phyloP scores from a whole-genome alignment of 2,329 filamentous ascomycete genomes.

The Epichloe hybrida region DNA sequence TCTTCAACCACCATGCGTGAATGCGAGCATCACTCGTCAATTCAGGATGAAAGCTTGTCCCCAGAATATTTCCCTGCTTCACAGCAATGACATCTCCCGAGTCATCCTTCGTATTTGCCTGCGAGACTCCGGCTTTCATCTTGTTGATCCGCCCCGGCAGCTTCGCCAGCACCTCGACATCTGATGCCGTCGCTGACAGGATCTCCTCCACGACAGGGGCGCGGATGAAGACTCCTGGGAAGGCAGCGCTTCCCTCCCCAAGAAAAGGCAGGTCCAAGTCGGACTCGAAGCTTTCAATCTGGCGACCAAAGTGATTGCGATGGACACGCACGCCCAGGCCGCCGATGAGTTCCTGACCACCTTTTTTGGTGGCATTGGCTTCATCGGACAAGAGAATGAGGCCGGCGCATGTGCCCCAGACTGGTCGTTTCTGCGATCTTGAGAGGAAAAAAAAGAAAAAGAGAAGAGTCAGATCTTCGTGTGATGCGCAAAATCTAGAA shows the following conservation, averaged over 20 bases:
- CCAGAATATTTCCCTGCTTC: constrained; percentile 79
- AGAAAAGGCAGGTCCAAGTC: constrained; percentile 63
- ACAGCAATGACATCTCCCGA: constrained; percentile 77
- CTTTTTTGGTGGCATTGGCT: constrained; percentile 77
- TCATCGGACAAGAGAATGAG: constrained; percentile 81
- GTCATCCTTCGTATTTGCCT: constrained; percentile 25
- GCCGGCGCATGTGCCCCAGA: constrained; percentile 94
- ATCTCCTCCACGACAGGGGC: constrained; percentile 86
- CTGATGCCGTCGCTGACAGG: constrained; percentile 28
- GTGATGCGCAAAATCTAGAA: too few relatives aligned
- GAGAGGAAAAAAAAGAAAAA: neutral
- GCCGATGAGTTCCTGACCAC: constrained; percentile 85
- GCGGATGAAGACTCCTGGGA: constrained; percentile 81
- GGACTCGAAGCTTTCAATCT: constrained; percentile 81
- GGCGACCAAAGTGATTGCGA: constrained; percentile 87
- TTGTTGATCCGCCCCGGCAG: constrained; percentile 28
- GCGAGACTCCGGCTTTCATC: constrained; percentile 22
- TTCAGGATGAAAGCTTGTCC: constrained; percentile 92
- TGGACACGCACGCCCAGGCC: constrained; percentile 84
- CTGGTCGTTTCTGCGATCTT: constrained; percentile 55
- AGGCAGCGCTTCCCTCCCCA: constrained; percentile 25
- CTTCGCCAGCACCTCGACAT: constrained; percentile 39
- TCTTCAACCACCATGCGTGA: constrained; percentile 76
- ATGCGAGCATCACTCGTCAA: constrained; percentile 78
- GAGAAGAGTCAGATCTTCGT: neutral